Base-by-base conservation (phyloP, 768 basidiomycete genomes). In the Suillus subalutaceus region DNA sequence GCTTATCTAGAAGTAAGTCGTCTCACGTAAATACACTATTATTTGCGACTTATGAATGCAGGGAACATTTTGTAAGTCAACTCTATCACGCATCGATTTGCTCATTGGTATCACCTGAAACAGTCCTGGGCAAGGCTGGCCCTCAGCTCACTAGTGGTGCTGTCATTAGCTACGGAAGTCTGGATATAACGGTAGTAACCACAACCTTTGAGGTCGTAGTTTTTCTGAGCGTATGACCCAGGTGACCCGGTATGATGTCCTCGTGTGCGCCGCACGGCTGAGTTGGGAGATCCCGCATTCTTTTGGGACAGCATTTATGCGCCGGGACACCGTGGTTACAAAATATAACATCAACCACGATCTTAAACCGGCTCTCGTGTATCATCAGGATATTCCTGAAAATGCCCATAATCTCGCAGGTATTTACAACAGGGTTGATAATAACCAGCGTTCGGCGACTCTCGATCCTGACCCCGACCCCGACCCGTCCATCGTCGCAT, bases 201-300 rank as follows among this genome's bases (percentile, higher is more conserved):
- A 3, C 0, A 13, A 26, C 35, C 6, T 40, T 9, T n/a, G 0
- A 12, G 15, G 43, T 15, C 23, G 48, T 41, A 20, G 35, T 50
- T 52, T 23, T 50, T 41, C 46, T 58, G 41, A 57, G 43, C 23
- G 40, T 43, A 18, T 61, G 26, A 43, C 18, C 41, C 37, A 75
- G 74, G 70, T 74, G 26, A 72, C 70, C 38, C 68, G 52, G 2
- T 75, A 77, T 63, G 75, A 77, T 56, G 70, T 75, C 40, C 74
- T 75, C 52, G 75, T 74, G 59, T 77, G 75, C 23, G 73, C 75
- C 1, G 63, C 40, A 5, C 57, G 63, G 52, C 73, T 75, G 74
- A 67, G 72, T 63, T 75, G 74, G 75, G 63, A 26, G 5, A 56
- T 75, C 13, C 38, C 46, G 4, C 43, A 62, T 48, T 59, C 32